Evolutionary conservation across 1,284 basidiomycete species (phyloP).

Genomic region (Melampsora abietis-canadensis): DNA sequence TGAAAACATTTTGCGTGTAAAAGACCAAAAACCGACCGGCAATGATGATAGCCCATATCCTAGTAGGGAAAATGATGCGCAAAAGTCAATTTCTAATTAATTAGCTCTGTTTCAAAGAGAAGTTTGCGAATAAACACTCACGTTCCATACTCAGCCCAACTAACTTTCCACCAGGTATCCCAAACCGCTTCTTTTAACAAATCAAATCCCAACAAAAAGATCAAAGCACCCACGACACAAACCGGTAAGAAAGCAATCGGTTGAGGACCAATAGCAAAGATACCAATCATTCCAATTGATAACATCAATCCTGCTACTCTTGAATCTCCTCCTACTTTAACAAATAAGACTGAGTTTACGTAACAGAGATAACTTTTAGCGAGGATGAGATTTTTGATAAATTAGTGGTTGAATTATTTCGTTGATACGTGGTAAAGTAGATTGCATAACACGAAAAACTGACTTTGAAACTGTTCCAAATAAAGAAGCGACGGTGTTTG

Average conservation of each 20-base stretch:
- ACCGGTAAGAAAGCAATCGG: constrained; percentile 77
- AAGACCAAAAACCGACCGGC: constrained; percentile 58
- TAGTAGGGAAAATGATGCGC: constrained; percentile 45
- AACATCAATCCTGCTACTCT: constrained; percentile 81
- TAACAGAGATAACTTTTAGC: constrained; percentile 44
- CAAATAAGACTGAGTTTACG: constrained; percentile 60
- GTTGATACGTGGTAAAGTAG: background rate
- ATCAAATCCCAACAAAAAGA: constrained; percentile 92
- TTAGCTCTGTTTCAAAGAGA: constrained; percentile 54
- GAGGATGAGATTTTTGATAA: background rate
- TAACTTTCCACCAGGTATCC: constrained; percentile 85
- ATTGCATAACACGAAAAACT: background rate
- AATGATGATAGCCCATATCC: constrained; percentile 61
- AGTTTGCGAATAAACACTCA: constrained; percentile 1
- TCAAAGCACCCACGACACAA: constrained; percentile 68
- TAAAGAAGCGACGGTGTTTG: constrained; percentile 77
- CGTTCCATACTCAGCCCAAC: constrained; percentile 46
- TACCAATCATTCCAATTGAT: constrained; percentile 67
- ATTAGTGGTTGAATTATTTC: background rate
- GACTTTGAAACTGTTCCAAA: constrained; percentile 66
- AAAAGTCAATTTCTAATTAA: constrained; percentile 53
- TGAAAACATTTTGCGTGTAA: background rate
- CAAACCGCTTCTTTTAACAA: constrained; percentile 86
- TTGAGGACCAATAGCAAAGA: constrained; percentile 77
- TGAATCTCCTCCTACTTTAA: constrained; percentile 85